Conservation (phyloP, 2,329 filamentous ascomycete species). For the Penicillium hordei region DNA sequence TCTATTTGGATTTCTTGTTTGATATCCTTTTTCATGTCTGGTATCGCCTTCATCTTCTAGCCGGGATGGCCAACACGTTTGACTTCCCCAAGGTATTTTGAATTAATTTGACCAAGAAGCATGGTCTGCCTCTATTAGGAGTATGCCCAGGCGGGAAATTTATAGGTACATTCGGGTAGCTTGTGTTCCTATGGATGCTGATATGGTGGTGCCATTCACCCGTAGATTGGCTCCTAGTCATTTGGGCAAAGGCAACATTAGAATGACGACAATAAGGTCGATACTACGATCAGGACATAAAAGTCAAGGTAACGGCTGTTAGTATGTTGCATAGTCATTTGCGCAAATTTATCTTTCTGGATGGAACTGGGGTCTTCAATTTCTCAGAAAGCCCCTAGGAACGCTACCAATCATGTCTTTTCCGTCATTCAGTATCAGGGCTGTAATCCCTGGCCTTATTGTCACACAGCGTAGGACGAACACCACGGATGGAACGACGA, state of each 20-base stretch:
- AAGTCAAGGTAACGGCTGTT: constrained; percentile 15
- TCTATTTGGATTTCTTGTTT: neutral
- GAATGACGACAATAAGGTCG: constrained; percentile 23
- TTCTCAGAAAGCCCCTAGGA: neutral
- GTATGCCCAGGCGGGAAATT: constrained; percentile 65
- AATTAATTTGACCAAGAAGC: constrained; percentile 67
- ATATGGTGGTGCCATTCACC: constrained; percentile 63
- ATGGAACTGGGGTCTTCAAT: neutral
- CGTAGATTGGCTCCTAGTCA: constrained; percentile 56
- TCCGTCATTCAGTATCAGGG: neutral
- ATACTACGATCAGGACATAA: constrained; percentile 7
- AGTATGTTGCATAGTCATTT: neutral
- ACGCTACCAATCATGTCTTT: constrained; percentile 2
- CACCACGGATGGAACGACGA: neutral
- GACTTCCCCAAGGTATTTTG: constrained; percentile 66
- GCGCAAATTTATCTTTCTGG: neutral
- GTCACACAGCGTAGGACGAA: constrained; percentile 4
- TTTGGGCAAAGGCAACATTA: constrained; percentile 75
- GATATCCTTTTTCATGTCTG: neutral
- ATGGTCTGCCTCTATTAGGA: constrained; percentile 72
- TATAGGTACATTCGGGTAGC: constrained; percentile 77
- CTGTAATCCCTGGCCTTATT: neutral
- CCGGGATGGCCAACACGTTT: constrained; percentile 10
- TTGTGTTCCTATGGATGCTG: constrained; percentile 79
- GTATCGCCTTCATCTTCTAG: neutral